Base-by-base conservation (phyloP, 1,284 basidiomycete species). In the Mrakiaceae sp. region DNA sequence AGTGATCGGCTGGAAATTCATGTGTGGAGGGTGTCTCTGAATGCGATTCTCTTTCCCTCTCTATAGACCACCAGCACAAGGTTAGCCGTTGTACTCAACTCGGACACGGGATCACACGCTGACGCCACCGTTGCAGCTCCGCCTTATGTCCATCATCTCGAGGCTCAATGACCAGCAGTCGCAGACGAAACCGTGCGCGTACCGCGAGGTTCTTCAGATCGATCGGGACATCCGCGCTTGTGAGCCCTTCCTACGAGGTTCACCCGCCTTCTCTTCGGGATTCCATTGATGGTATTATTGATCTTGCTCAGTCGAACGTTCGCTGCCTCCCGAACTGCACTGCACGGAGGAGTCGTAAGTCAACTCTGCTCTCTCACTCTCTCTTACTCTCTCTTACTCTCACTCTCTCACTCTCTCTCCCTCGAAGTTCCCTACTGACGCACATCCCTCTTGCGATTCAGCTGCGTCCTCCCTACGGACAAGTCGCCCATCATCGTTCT, bases 221-320 rank as follows among this genome's bases (percentile, higher is more conserved):
- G 64, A 66, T 16, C 64, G 59, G 7, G 64, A 62, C 43, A 61
- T 66, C 27, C 64, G 64, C 11, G 60, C 57, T 11, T 66, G 55
- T 58, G 42, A 58, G 51, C 27, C 2, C 27, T 27, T 27, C 27
- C 27, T 27, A 27, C 27, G 27, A 27, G 27, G 27, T 51, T 5
- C n/a, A 5, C 42, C 10, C 16, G 54, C 43, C 43, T 46, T 8
- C 12, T 3, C 44, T 12, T 56, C 54, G 5, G 6, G 1, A 43
- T 27, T 53, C 6, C 51, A 50, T 2, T 58, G 56, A 27, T 58
- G 64, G 44, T 27, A 63, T 67, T 44, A n/a, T 66, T 27, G 64
- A 66, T 8, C 9, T 14, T 16, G 55, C 12, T 10, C 50, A 60
- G 59, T 60, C 49, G 59, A 64, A 57, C 56, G 46, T 46, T 11